Base-by-base conservation (phyloP, 257 asterid genomes). In the Solanum corneliomulleri region DNA sequence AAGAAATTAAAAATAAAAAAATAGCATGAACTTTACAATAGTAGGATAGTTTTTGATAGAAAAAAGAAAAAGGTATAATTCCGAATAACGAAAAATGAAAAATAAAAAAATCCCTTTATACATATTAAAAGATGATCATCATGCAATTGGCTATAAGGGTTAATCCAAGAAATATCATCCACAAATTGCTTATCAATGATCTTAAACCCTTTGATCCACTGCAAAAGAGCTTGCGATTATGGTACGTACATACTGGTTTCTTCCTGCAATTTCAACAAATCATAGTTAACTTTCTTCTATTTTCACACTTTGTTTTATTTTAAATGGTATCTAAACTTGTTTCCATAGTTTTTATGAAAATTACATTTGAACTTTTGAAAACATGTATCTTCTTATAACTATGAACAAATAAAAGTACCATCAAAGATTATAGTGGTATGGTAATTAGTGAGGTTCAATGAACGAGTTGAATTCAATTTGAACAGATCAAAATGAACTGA, bases 201-300 rank as follows among this genome's bases (percentile, higher is more conserved):
- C 29, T 84, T 68, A 90, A 39, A 64, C 89, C 89, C 29, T 31
- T 88, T 25, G 98, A 88, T 85, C 92, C 92, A 58, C 95, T 88
- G 88, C 98, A 96, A 7, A 82, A 47, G 33, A 95, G 90, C 62
- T 64, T 91, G 77, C 90, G 88, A 92, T 90, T 81, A 83, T 96
- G 98, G 86, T 94, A 95, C 6, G 98, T 89, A 86, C 99, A 95
- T 60, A 92, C 98, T 0, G 90, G 70, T 42, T 81, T 91, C 13
- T 47, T 91, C 97, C 98, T 96, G 93, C 85, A 92, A 81, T 13
- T 58, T 62, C 33, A 58, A 62, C 66, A 49, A 49, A 5, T 49
- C 21, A 49, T 49, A 15, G 60, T 49, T 49, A 49, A 49, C 21
- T 49, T 41, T 49, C 60, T 49, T 49, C 3, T 49, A 49, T 58